A percentile compares a stretch with the other conserved stretches of the same genome.
Conservation (phyloP, 2,329 filamentous ascomycete species). For the Xylariales sp. region DNA sequence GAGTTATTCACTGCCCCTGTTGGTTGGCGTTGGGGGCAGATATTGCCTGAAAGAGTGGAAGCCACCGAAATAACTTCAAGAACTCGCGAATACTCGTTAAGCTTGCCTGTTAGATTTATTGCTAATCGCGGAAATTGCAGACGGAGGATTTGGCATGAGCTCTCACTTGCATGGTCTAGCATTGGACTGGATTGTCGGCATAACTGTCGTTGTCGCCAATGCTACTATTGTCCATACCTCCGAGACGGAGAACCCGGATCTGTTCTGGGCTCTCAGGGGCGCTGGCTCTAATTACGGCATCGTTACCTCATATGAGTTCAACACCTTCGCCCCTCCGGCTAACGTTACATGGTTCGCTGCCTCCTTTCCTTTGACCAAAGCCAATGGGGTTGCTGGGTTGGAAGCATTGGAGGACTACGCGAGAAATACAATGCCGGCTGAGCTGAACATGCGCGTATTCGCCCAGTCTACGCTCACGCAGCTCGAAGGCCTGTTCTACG, state of each 20-base stretch:
- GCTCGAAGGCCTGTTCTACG: conserved; percentile 34
- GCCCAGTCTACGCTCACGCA: conserved; percentile 29
- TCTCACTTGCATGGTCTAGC: conserved; percentile 41
- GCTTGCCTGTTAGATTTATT: no score
- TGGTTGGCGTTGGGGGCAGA: no score
- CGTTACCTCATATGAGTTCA: conserved; percentile 24
- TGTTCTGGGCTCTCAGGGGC: conserved; percentile 29
- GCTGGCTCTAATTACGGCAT: conserved; percentile 29
- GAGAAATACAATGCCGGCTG: conserved; percentile 29
- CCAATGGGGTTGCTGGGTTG: conserved; percentile 32
- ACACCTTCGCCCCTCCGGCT: conserved; percentile 25
- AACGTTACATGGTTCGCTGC: conserved; percentile 27
- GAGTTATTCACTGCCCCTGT: no score
- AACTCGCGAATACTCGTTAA: no score
- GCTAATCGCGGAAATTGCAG: no score
- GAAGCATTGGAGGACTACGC: conserved; percentile 37
- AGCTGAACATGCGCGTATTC: conserved; percentile 38
- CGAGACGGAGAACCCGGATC: conserved; percentile 25
- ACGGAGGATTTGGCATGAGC: conserved; percentile 32
- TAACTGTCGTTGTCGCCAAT: conserved; percentile 26
- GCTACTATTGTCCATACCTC: conserved; percentile 24
- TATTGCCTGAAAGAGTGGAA: no score
- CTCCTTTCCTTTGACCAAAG: conserved; percentile 22
- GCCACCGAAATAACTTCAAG: no score
- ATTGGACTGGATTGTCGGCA: conserved; percentile 37